Percentiles rank a stretch among this genome's conserved stretches.
phyloP scores from a whole-genome alignment of 495 filamentous ascomycete species.

The Cairneyella variabilis region DNA sequence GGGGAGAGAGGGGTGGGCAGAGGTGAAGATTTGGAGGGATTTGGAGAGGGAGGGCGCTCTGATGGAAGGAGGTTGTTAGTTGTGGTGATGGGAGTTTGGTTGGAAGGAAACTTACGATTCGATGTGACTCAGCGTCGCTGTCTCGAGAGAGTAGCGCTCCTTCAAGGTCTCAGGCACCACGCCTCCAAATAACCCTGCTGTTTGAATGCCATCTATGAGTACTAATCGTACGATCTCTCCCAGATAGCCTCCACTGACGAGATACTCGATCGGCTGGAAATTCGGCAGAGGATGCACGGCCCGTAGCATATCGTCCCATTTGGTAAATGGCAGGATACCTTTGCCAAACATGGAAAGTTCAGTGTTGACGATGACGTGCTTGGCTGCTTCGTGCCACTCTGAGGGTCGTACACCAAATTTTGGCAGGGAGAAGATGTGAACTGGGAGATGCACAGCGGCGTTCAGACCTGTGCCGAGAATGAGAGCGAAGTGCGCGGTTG shows the following conservation, averaged over 20 bases:
- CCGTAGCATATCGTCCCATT: conserved; percentile 67
- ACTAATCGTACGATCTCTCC: conserved; percentile 75
- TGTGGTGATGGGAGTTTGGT: not conserved
- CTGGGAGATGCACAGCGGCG: conserved; percentile 49
- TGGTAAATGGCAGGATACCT: conserved; percentile 65
- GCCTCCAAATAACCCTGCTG: conserved; percentile 51
- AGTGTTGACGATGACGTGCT: conserved; percentile 71
- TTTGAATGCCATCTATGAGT: conserved; percentile 58
- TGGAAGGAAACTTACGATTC: conserved; percentile 43
- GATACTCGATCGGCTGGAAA: conserved; percentile 82
- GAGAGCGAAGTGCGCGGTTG: conserved; percentile 54
- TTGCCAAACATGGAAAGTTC: conserved; percentile 79
- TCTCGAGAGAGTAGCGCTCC: conserved; percentile 56
- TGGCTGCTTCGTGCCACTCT: conserved; percentile 52
- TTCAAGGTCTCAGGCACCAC: conserved; percentile 47
- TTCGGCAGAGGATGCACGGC: conserved; percentile 64
- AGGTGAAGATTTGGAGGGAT: conserved; percentile 23
- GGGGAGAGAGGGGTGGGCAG: conserved; percentile 40
- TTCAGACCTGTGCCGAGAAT: conserved; percentile 56
- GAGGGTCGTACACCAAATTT: conserved; percentile 49
- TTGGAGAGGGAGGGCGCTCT: conserved; percentile 1
- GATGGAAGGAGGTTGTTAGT: not conserved
- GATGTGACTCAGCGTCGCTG: conserved; percentile 55
- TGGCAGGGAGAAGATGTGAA: conserved; percentile 43
- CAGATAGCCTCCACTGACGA: conserved; percentile 78